Base-by-base conservation (phyloP, 441 rosid species). In the Cnidoscolus chayamansa region DNA sequence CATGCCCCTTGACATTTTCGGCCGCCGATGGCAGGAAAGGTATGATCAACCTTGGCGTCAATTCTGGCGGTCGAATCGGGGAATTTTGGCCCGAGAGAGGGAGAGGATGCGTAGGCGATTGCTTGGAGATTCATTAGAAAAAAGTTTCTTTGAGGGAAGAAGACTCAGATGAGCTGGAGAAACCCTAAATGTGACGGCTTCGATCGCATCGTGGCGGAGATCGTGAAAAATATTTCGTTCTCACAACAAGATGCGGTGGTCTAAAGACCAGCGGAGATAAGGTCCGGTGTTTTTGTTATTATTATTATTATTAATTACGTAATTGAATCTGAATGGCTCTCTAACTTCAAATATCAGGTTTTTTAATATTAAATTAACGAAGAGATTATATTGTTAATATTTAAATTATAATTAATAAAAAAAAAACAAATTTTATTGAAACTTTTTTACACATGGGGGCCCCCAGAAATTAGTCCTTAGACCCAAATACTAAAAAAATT, bases 1-100 rank as follows among this genome's bases (percentile, higher is more conserved):
- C 75, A 77, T 53, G 78, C 35, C 13, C 83, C 83, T 57, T 83
- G 86, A 74, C 88, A 87, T 60, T 64, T 62, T 30, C 20, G 25
- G 19, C 16, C 62, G 13, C 17, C 75, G 55, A n/a, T 57, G 63
- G 68, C 13, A 58, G 63, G 45, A 17, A 37, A 12, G 60, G 48
- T 74, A 19, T 40, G 76, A 15, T 35, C 75, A 10, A 10, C 60
- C 7, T 15, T 68, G 60, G 0, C 49, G 11, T 10, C 11, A 32
- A 20, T 19, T 20, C 9, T 20, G 19, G 25, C 8, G 58, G 65
- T n/a, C 37, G 63, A 13, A 16, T 19, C 40, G 4, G 54, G 16
- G 19, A 32, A 17, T 17, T 60, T 68, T 10, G 35, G 63, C 2
- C 66, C 72, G 62, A 25, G 76, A 2, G 79, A 68, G 59, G 57